Percentiles rank a stretch among this genome's conserved stretches.
Evolutionary conservation across 768 basidiomycete genomes (phyloP).

Genomic region (Russula olivacea): DNA sequence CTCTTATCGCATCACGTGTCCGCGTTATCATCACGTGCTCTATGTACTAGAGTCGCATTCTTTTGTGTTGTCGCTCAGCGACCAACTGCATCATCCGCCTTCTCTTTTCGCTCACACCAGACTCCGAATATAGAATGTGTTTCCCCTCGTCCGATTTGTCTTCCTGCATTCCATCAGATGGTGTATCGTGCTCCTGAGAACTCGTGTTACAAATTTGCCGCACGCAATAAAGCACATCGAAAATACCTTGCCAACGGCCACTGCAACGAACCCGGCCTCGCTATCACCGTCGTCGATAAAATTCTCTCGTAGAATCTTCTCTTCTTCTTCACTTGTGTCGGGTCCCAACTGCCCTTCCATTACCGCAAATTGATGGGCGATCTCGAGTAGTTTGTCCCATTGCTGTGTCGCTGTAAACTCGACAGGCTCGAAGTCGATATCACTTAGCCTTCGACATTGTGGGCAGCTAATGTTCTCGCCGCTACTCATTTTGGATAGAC

Average conservation of each 20-base stretch:
- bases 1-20: conserved; percentile 11
- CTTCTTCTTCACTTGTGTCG: conserved; percentile 42
- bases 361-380: conserved; percentile 37
- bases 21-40: conserved; percentile 22
- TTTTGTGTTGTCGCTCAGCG: conserved; percentile 1
- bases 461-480: conserved; percentile 36
- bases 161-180: background rate
- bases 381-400: conserved; percentile 40
- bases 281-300: conserved; percentile 32
- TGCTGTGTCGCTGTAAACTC: conserved; percentile 37
- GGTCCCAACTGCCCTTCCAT: conserved; percentile 35
- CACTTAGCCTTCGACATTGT: conserved; percentile 31
- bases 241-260: background rate
- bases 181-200: conserved; percentile 1
- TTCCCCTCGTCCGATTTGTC: background rate
- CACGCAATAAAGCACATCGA: background rate
- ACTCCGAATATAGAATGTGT: conserved; percentile 3
- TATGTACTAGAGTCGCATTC: background rate
- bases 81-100: conserved; percentile 9
- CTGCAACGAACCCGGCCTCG: conserved; percentile 12
- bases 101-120: conserved; percentile 13
- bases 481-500: conserved; percentile 31
- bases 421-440: conserved; percentile 33
- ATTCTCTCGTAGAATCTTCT: conserved; percentile 30
- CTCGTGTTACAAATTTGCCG: background rate